Percentiles rank a stretch among this genome's conserved stretches.
These are phyloP conservation scores for Aaosphaeria pasadenensis DNA, from an alignment of 2,329 filamentous ascomycete species.

Conservation along the genomic window DNA sequence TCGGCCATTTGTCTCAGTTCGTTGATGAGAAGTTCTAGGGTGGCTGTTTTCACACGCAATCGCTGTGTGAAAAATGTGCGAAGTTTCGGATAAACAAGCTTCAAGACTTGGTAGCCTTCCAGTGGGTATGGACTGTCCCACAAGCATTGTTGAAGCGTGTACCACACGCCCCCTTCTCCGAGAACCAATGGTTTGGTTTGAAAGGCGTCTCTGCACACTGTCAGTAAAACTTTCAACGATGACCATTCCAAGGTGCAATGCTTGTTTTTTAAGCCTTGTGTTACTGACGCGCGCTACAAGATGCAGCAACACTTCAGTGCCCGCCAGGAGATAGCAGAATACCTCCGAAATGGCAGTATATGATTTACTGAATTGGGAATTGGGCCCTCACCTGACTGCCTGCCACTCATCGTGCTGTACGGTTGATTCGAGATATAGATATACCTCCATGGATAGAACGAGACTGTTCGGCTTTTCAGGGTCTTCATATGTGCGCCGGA, in stretches of 20 bases:
- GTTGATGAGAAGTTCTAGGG: slow-evolving; percentile 10
- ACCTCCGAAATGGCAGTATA: too few relatives aligned
- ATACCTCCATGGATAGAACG: neutral
- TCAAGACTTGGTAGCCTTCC: slow-evolving; percentile 8
- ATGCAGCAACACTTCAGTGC: too few relatives aligned
- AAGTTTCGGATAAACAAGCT: slow-evolving; percentile 5
- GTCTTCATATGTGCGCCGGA: too few relatives aligned
- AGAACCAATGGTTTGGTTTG: slow-evolving; percentile 1
- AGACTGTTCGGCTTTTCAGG: too few relatives aligned
- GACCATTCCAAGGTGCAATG: too few relatives aligned
- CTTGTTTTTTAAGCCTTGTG: too few relatives aligned
- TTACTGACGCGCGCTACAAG: too few relatives aligned
- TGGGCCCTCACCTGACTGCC: too few relatives aligned
- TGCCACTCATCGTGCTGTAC: neutral
- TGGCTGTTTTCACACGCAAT: slow-evolving; percentile 12
- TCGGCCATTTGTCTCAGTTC: slow-evolving; percentile 11
- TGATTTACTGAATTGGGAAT: too few relatives aligned
- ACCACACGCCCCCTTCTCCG: slow-evolving; percentile 6
- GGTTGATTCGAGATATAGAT: neutral
- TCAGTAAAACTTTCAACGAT: too few relatives aligned
- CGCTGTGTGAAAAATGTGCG: slow-evolving; percentile 5
- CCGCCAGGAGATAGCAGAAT: too few relatives aligned
- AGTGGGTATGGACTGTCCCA: slow-evolving; percentile 13
- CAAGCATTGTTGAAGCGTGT: slow-evolving; percentile 9
- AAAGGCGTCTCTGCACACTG: slow-evolving; percentile 7